These are phyloP conservation scores for Barnettozyma californica DNA, from an alignment of 805 yeast genomes.

Conservation along the genomic window DNA sequence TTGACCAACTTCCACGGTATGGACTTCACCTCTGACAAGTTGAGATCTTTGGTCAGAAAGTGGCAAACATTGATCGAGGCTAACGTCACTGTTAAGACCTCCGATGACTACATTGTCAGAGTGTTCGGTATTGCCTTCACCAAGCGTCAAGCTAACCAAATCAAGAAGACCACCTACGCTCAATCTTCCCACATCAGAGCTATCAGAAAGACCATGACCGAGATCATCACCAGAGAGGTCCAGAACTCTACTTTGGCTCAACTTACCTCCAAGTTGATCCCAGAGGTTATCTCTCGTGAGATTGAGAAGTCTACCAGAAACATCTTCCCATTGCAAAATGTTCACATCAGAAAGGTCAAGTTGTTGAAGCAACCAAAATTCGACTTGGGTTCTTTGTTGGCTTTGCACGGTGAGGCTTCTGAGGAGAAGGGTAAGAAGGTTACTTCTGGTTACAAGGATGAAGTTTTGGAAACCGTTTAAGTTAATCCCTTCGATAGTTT, in stretches of 20 bases:
- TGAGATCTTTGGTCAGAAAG: constrained; percentile 96
- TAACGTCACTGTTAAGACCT: constrained; percentile 95
- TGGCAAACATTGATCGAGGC: constrained; percentile 99
- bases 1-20: constrained; percentile 99
- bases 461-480: constrained; percentile 95
- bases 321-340: constrained; percentile 97
- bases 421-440: constrained; percentile 99
- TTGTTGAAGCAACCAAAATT: constrained; percentile 97
- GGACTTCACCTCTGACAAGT: constrained; percentile 96
- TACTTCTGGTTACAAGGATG: constrained; percentile 94
- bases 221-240: constrained; percentile 95
- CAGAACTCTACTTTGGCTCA: constrained; percentile 92
- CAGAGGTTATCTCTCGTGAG: constrained; percentile 98
- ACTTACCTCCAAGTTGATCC: constrained; percentile 94
- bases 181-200: constrained; percentile 96
- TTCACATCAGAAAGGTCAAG: constrained; percentile 98
- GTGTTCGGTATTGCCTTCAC: constrained; percentile 97
- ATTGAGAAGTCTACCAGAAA: constrained; percentile 93
- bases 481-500: constrained; percentile 4
- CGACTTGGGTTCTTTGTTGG: constrained; percentile 92
- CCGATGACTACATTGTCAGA: constrained; percentile 96
- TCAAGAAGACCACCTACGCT: constrained; percentile 97
- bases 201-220: constrained; percentile 94
- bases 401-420: constrained; percentile 95
- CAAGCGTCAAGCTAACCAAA: constrained; percentile 94